A percentile compares a stretch with the other conserved stretches of the same genome.
Evolutionary conservation across 2,329 filamentous ascomycete species (phyloP).

Genomic region (Exophiala sideris): DNA sequence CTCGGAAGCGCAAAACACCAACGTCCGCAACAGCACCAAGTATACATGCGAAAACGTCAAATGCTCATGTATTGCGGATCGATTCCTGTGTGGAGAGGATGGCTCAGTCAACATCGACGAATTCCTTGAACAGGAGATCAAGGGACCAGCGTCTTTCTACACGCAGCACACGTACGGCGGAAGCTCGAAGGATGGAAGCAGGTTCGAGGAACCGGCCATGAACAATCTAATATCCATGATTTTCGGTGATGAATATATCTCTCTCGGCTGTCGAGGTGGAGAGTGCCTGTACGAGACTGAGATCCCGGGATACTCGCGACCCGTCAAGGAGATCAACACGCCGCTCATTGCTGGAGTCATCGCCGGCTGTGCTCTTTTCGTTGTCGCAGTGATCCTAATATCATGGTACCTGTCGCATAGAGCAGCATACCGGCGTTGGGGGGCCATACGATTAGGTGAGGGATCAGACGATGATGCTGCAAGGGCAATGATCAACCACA

Average conservation of each 20-base stretch:
- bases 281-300: slow-evolving; percentile 93
- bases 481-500: slow-evolving; percentile 87
- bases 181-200: slow-evolving; percentile 66
- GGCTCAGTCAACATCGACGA: slow-evolving; percentile 90
- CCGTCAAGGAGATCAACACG: slow-evolving; percentile 93
- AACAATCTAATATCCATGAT: slow-evolving; percentile 82
- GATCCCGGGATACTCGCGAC: slow-evolving; percentile 82
- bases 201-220: slow-evolving; percentile 89
- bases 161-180: slow-evolving; percentile 57
- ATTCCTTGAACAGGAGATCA: slow-evolving; percentile 77
- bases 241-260: slow-evolving; percentile 89
- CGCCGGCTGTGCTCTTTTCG: slow-evolving; percentile 76
- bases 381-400: slow-evolving; percentile 78
- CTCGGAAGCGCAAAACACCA: slow-evolving; percentile 66
- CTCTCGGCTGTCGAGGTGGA: slow-evolving; percentile 74
- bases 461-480: slow-evolving; percentile 84
- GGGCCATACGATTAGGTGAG: slow-evolving; percentile 72
- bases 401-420: slow-evolving; percentile 87
- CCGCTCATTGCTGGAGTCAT: slow-evolving; percentile 93
- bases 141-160: slow-evolving; percentile 80
- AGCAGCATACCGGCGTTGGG: slow-evolving; percentile 57
- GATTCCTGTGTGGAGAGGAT: slow-evolving; percentile 89
- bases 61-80: slow-evolving; percentile 83
- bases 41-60: slow-evolving; percentile 82
- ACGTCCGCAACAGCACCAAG: slow-evolving; percentile 71